Percentiles rank a stretch among this genome's conserved stretches.
Conservation (phyloP, 2,329 filamentous ascomycete species). For the Talaromyces amestolkiae region DNA sequence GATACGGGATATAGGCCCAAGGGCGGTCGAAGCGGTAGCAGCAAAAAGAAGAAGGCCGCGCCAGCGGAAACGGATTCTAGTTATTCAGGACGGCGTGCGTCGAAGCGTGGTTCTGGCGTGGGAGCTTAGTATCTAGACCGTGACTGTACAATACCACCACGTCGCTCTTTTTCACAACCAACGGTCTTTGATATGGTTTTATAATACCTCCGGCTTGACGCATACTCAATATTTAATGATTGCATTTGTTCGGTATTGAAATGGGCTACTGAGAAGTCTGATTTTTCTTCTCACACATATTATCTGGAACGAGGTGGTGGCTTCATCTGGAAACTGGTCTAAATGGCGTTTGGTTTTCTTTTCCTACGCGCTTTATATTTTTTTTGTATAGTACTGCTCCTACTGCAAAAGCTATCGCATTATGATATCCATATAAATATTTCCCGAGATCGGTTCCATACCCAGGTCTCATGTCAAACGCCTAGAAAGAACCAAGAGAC, state of each 20-base stretch:
- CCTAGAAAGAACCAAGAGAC: background rate
- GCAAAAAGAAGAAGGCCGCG: slow-evolving; percentile 37
- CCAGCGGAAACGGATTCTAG: slow-evolving; percentile 36
- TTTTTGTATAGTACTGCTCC: background rate
- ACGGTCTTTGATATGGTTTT: background rate
- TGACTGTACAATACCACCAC: background rate
- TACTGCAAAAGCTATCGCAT: background rate
- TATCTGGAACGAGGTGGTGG: background rate
- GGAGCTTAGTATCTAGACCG: slow-evolving; percentile 5
- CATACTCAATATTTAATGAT: background rate
- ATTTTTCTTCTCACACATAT: background rate
- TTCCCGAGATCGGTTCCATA: background rate
- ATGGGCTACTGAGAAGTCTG: background rate
- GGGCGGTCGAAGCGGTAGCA: slow-evolving; percentile 40
- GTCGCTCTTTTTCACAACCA: background rate
- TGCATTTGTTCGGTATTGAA: background rate
- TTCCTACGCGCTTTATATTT: background rate
- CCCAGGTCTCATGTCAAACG: background rate
- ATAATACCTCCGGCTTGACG: background rate
- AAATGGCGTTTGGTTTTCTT: background rate
- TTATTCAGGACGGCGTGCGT: slow-evolving; percentile 17
- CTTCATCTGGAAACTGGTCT: background rate
- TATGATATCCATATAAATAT: background rate
- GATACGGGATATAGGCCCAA: slow-evolving; percentile 49
- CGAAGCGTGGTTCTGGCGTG: slow-evolving; percentile 20